Base-by-base conservation (phyloP, 2,329 filamentous ascomycete species). In the Aspergillus pseudoviridinutans region DNA sequence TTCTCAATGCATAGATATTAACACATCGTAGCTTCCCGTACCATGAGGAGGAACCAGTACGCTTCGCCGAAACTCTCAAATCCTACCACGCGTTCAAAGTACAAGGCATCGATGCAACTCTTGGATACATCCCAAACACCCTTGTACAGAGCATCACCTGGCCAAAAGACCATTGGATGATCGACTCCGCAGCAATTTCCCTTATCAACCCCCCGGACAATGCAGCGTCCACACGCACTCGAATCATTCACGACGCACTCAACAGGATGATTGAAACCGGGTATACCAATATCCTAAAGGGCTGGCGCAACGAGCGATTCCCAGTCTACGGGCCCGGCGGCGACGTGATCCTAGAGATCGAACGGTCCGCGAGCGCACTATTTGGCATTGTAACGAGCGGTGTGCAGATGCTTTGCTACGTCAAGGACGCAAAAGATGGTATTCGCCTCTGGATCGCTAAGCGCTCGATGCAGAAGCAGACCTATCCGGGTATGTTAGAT, bases 301-400 rank as follows among this genome's bases (percentile, higher is more conserved):
- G 54, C 17, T 79, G 76, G 76, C 64, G 74, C 7, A 66, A 73
- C 25, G 77, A 79, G 61, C 54, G 74, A 32, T 79, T 79, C 53
- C 68, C 75, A 0, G 73, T 79, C 9, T 76, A 76, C 55, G 74
- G 73, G 0, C 61, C 64, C 3, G 62, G 65, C n/a, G 74, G 71
- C n/a, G 70, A 74, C 38, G 49, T 75, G 28, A 54, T 79, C 10
- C 74, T 80, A 50, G 69, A 70, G 28, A 72, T 80, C 4, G 78
- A 80, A 59, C 64, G 77, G 20, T 68, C 68, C 22, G 78, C 75
- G 12, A 74, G 69, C 50, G 72, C 76, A 25, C 62, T 78, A 10
- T 74, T 80, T 17, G 63, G 78, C 2, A 72, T 80, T 6, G 69
- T 79, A 3, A 78, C 72, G 2, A 76, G 74, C 52, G 76, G 77